Conservation (phyloP, 2,329 filamentous ascomycete species). For the Aspergillus caelatus region DNA sequence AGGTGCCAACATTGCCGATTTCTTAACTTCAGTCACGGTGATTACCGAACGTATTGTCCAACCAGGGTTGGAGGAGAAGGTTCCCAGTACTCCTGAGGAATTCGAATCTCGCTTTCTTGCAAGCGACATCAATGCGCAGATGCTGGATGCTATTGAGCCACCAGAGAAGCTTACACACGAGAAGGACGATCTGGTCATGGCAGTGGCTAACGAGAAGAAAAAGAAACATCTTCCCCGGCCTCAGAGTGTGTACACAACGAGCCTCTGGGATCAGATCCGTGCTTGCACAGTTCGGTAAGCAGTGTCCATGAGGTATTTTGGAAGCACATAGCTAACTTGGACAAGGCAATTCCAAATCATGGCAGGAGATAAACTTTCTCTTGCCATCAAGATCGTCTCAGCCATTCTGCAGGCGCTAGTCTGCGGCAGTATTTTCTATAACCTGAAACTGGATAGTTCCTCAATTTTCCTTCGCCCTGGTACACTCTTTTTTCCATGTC, state of each 20-base stretch:
- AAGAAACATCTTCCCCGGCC: slow-evolving; percentile 35
- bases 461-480: slow-evolving; percentile 62
- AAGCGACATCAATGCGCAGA: slow-evolving; percentile 53
- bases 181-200: slow-evolving; percentile 31
- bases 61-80: slow-evolving; percentile 32
- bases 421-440: slow-evolving; percentile 54
- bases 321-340: neutral
- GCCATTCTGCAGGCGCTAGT: slow-evolving; percentile 44
- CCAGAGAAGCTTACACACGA: slow-evolving; percentile 34
- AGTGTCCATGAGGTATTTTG: neutral
- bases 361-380: slow-evolving; percentile 54
- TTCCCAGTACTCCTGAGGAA: slow-evolving; percentile 38
- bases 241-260: slow-evolving; percentile 35
- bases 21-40: slow-evolving; percentile 65
- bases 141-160: slow-evolving; percentile 50
- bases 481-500: slow-evolving; percentile 61
- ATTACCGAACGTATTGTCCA: slow-evolving; percentile 49
- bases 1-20: slow-evolving; percentile 67
- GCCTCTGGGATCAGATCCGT: slow-evolving; percentile 43
- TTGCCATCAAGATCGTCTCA: slow-evolving; percentile 50
- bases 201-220: slow-evolving; percentile 34
- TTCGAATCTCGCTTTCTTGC: slow-evolving; percentile 55
- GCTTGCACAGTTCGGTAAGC: slow-evolving; percentile 48
- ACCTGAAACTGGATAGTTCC: slow-evolving; percentile 52
- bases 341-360: slow-evolving; percentile 55